Evolutionary conservation across 1,139 yeast species (phyloP), one percentile per base, ranked within the genome.

Genomic region (Scheffersomyces titani): DNA sequence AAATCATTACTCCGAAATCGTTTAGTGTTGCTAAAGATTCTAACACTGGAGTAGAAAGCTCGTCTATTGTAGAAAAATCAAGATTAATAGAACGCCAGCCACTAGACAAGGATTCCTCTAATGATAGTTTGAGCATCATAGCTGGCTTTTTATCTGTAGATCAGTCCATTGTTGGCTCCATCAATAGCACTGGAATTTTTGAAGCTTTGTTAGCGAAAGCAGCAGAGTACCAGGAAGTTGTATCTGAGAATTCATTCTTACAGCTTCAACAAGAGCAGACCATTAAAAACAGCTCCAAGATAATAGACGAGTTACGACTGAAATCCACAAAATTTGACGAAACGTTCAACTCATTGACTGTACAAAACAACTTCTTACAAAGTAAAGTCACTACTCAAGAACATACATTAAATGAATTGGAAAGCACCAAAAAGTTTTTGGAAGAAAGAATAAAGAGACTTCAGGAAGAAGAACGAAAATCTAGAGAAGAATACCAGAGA

Each of bases 221-320:
- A 1, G 66, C 75, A 2, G 86, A 84, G 57, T 75, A 75, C 59
- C 82, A 84, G 52, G 78, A 78, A 3, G 58, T 87, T 47, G 74
- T 78, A 57, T 81, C 90, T 0, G 85, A 85, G 59, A 76, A 80
- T 52, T 70, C 84, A 20, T 73, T 84, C 21, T 68, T 83, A 44
- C 83, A 84, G 64, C 78, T 87, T 22, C 80, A 81, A 54, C 73
- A 78, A 54, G 92, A 88, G 64, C 90, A 85, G 62, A 62, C 77
- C 5, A 72, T 77, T 40, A 86, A 81, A 56, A 63, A 45, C 9
- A 54, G 55, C n/a, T 40, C 55, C 6, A 62, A 60, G 22, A 22
- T 50, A 6, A 56, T 65, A 5, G 64, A 64, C 6, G 63, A 55
- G 21, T 59, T 61, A 47, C 64, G 61, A 24, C 11, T 44, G 3